Percentiles rank a stretch among this genome's conserved stretches.
These are phyloP conservation scores for Rhizopogon salebrosus DNA, from an alignment of 768 basidiomycete genomes.

Conservation along the genomic window DNA sequence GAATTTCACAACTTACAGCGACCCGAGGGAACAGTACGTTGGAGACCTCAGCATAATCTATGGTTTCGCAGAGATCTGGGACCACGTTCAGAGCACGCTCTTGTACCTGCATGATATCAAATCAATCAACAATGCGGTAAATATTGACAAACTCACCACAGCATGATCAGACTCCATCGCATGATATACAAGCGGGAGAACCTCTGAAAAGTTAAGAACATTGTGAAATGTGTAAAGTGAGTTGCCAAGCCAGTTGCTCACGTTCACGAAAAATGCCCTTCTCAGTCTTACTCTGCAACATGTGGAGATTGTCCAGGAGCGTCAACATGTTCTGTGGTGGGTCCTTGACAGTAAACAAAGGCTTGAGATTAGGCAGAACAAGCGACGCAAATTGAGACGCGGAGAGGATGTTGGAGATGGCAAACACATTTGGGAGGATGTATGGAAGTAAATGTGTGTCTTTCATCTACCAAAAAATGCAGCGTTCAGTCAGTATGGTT, in stretches of 20 bases:
- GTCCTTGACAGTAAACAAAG: slow-evolving; percentile 86
- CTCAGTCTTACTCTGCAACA: slow-evolving; percentile 87
- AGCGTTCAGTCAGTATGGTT: not conserved
- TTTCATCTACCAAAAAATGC: slow-evolving; percentile 64
- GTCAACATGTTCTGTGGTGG: slow-evolving; percentile 98
- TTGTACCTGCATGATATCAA: slow-evolving; percentile 61
- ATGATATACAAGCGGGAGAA: slow-evolving; percentile 94
- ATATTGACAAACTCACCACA: slow-evolving; percentile 38
- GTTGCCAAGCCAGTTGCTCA: slow-evolving; percentile 32
- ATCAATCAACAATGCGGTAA: slow-evolving; percentile 3
- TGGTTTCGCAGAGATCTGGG: slow-evolving; percentile 84
- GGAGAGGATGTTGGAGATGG: slow-evolving; percentile 74
- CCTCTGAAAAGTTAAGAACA: slow-evolving; percentile 52
- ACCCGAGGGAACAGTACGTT: slow-evolving; percentile 86
- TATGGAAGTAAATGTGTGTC: slow-evolving; percentile 90
- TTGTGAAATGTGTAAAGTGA: not conserved
- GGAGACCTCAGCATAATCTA: slow-evolving; percentile 95
- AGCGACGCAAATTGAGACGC: slow-evolving; percentile 73
- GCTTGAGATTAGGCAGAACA: slow-evolving; percentile 85
- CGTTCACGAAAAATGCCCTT: slow-evolving; percentile 85
- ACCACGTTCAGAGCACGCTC: slow-evolving; percentile 83
- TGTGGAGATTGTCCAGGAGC: slow-evolving; percentile 79
- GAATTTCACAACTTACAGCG: slow-evolving; percentile 52
- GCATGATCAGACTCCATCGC: slow-evolving; percentile 95
- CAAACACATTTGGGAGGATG: slow-evolving; percentile 93